These are phyloP conservation scores for Colletotrichum musicola DNA, from an alignment of 2,329 filamentous ascomycete species.

Conservation along the genomic window DNA sequence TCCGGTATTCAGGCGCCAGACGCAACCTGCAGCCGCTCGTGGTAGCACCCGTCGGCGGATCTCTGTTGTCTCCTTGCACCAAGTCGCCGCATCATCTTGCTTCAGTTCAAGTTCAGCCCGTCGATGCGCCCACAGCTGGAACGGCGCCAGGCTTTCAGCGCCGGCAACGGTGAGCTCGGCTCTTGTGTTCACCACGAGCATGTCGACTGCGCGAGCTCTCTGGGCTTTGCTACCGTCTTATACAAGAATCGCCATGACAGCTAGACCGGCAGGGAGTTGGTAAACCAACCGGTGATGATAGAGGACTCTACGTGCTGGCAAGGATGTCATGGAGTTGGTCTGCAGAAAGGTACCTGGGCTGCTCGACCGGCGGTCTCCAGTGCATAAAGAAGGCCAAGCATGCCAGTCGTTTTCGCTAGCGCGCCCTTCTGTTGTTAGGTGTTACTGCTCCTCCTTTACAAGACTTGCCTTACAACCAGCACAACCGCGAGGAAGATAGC, in stretches of 20 bases:
- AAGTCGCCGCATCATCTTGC: too few relatives aligned
- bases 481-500: too few relatives aligned
- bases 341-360: slow-evolving; percentile 61
- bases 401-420: slow-evolving; percentile 54
- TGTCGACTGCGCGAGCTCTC: slow-evolving; percentile 53
- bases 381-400: slow-evolving; percentile 60
- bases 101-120: too few relatives aligned
- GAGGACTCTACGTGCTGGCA: slow-evolving; percentile 54
- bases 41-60: too few relatives aligned
- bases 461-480: too few relatives aligned
- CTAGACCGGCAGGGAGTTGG: slow-evolving; percentile 44
- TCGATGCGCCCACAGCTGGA: too few relatives aligned
- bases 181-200: slow-evolving; percentile 61
- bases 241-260: slow-evolving; percentile 65
- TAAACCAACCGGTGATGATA: slow-evolving; percentile 50
- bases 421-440: background rate
- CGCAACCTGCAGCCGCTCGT: too few relatives aligned
- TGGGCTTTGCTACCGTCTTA: slow-evolving; percentile 59
- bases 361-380: slow-evolving; percentile 67
- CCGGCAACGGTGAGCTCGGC: slow-evolving; percentile 60
- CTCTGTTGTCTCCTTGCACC: too few relatives aligned
- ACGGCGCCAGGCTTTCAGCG: slow-evolving; percentile 47
- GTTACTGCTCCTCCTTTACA: too few relatives aligned
- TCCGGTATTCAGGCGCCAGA: too few relatives aligned
- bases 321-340: slow-evolving; percentile 57